These are phyloP conservation scores for Dorcoceras hygrometricum DNA, from an alignment of 257 asterid genomes.

Conservation along the genomic window DNA sequence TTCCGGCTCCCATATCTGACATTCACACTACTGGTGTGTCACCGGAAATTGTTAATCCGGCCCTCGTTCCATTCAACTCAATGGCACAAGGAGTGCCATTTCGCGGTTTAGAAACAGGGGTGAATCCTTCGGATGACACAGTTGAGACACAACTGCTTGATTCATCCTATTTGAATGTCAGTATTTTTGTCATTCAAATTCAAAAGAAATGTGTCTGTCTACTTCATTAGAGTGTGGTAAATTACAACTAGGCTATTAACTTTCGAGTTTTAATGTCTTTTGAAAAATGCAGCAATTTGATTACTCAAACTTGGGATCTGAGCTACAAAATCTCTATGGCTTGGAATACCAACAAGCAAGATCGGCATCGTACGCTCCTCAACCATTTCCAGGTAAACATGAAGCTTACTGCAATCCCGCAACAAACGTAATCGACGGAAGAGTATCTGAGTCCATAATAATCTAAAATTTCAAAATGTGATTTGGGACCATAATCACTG, in stretches of 20 bases:
- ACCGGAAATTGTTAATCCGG: constrained; percentile 39
- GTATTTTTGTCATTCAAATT: constrained; percentile 13
- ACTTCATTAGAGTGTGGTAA: neutral
- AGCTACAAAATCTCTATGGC: constrained; percentile 49
- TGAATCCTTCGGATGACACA: constrained; percentile 39
- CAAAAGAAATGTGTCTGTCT: neutral
- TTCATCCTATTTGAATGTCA: constrained; percentile 51
- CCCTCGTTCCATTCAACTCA: constrained; percentile 39
- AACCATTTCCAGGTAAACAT: constrained; percentile 57
- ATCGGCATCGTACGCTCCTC: constrained; percentile 47
- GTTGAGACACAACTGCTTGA: constrained; percentile 44
- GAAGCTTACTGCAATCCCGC: constrained; percentile 11
- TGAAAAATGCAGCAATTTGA: constrained; percentile 48
- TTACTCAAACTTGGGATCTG: constrained; percentile 61
- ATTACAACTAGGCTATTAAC: neutral
- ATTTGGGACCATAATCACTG: too few relatives aligned
- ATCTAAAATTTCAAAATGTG: too few relatives aligned
- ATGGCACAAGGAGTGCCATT: constrained; percentile 37
- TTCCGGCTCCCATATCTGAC: constrained; percentile 33
- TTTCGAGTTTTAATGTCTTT: constrained; percentile 9
- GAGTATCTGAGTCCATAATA: too few relatives aligned
- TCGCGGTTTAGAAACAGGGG: constrained; percentile 41
- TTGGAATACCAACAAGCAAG: constrained; percentile 66
- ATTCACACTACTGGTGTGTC: constrained; percentile 39
- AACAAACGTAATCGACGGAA: too few relatives aligned